Conservation (phyloP, 202 grass and related monocot genomes). For the Setaria italica region DNA sequence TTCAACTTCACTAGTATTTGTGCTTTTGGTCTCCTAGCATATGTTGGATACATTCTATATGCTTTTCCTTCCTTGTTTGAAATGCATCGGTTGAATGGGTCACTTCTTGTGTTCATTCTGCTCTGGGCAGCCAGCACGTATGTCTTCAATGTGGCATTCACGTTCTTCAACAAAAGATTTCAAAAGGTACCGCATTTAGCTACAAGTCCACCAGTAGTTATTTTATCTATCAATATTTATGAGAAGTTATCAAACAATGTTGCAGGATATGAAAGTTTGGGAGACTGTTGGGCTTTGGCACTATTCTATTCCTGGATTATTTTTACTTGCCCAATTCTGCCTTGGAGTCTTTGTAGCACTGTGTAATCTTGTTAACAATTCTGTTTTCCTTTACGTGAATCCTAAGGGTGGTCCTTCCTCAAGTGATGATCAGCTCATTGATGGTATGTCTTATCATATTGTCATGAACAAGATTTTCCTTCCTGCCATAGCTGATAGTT, state of each 20-base stretch:
- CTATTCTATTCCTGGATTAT: slow-evolving; percentile 96
- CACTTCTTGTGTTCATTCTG: slow-evolving; percentile 92
- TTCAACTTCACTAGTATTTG: slow-evolving; percentile 93
- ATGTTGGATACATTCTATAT: slow-evolving; percentile 97
- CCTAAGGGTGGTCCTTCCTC: slow-evolving; percentile 63
- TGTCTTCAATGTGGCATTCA: slow-evolving; percentile 95
- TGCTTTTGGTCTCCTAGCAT: slow-evolving; percentile 96
- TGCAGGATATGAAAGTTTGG: slow-evolving; percentile 98
- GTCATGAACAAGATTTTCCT: slow-evolving; percentile 11
- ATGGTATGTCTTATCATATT: slow-evolving; percentile 66
- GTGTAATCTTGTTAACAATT: slow-evolving; percentile 98
- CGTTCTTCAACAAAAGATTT: slow-evolving; percentile 97
- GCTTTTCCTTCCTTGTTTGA: slow-evolving; percentile 92
- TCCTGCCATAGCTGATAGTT: not conserved
- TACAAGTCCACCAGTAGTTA: slow-evolving; percentile 29
- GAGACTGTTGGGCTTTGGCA: slow-evolving; percentile 99
- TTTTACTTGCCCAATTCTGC: slow-evolving; percentile 95
- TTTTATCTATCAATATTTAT: slow-evolving; percentile 42
- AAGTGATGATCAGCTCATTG: slow-evolving; percentile 75
- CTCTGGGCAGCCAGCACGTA: slow-evolving; percentile 96
- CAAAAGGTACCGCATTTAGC: slow-evolving; percentile 69
- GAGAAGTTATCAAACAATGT: slow-evolving; percentile 38
- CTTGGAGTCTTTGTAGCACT: slow-evolving; percentile 97
- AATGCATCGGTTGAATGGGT: slow-evolving; percentile 95
- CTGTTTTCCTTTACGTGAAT: slow-evolving; percentile 82